Base-by-base conservation (phyloP, 169 alveolate genomes). In the Eimeria tenella region DNA sequence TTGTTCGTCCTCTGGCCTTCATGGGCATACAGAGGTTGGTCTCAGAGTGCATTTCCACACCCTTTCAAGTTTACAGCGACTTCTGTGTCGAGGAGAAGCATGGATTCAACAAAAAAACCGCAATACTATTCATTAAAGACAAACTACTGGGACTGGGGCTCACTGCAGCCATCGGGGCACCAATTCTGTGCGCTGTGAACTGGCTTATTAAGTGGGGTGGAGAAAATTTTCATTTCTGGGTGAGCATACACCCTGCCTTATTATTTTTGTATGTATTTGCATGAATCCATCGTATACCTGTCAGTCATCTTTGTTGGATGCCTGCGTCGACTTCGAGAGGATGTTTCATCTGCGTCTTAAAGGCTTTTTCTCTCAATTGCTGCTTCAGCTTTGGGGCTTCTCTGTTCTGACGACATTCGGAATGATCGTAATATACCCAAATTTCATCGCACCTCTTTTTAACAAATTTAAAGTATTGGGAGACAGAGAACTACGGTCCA, bases 371-470 rank as follows among this genome's bases (percentile, higher is more conserved):
- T 2, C 2, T 31, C 42, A 31, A 31, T 31, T 31, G 42, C 42
- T 31, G 42, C 42, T 31, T 31, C 93, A 94, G 90, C 88, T 94
- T 42, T 96, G 96, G 95, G 96, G 95, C 23, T 97, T 98, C 95
- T 90, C 96, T 6, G 96, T 97, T 58, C 88, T 96, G 19, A 83
- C 97, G 89, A 95, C 97, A 62, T 93, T 98, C 63, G 95, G 97
- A 31, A 95, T 98, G 96, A 92, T 97, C 94, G 96, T 97, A 86
- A 93, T 98, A 0, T 97, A 97, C 95, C 99, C 99, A 3, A 98
- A 98, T 87, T 95, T 96, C 77, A 98, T 99, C 73, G 98, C 98
- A 75, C 99, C 99, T 0, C 97, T 98, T 50, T 99, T 98, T 97
- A 98, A 99, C 96, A 98, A 97, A 95, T 99, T 97, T 94, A 97